Evolutionary conservation across 441 rosid genomes (phyloP), one percentile per base, ranked within the genome.

Genomic region (Adansonia madagascariensis): DNA sequence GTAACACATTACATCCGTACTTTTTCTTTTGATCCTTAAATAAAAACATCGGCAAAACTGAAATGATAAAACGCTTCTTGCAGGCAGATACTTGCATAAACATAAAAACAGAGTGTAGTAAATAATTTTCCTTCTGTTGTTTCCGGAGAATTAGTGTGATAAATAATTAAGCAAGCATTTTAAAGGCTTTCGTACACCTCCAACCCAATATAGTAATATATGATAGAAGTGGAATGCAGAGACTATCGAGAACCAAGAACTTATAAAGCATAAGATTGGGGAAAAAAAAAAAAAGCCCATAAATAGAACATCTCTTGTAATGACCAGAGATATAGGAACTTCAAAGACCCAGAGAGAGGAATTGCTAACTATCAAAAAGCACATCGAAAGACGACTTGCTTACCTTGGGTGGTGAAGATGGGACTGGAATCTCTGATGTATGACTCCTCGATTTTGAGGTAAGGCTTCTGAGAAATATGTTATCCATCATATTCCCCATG

Each of bases 401-500:
- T 60, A 97, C 98, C 99, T 92, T 90, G 52, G 87, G 77, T 41
- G 94, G 97, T 85, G 98, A 88, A 79, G 94, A 89, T 46, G 98
- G 97, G 66, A 82, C 77, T 65, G 94, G 82, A 71, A 87, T 84
- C 70, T 94, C 98, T 66, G 91, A 80, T 73, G 79, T 78, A 76
- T 60, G 88, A 76, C 59, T 85, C 85, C 86, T 93, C 22, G 98
- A 82, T 83, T 91, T 94, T 75, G 98, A 91, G 80, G 97, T 88
- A 80, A 92, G 89, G 84, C 81, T 93, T 87, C 98, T 90, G 55
- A 91, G 84, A 75, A 97, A 91, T 72, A 94, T 79, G 85, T 89
- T 97, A 84, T 94, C 98, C 96, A 95, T 94, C 91, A 90, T 80
- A 78, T 91, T 91, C 63, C 89, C 95, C 88, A 92, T 88, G 74